Base-by-base conservation (phyloP, 441 rosid species). In the Kokia cookei region DNA sequence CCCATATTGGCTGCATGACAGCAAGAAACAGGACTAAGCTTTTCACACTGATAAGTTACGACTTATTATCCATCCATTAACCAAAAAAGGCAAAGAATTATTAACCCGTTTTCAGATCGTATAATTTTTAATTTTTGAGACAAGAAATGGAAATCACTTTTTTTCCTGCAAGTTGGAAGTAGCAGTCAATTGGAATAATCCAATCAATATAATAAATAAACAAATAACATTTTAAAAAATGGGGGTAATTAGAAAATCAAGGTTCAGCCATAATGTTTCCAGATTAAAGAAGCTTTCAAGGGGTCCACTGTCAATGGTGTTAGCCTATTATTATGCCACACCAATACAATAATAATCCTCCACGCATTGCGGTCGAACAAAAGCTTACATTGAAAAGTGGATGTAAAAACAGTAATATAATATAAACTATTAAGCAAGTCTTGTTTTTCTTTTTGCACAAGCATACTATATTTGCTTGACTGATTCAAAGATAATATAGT, bases 1-100 rank as follows among this genome's bases (percentile, higher is more conserved):
- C 76, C 89, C 93, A 85, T 29, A 86, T 82, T 75, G 93, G 93
- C 96, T 87, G 82, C 86, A 4, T 14, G 47, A 11, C 24, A 66
- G 42, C 42, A 42, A 13, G 0, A 74, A 73, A 32, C 8, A 17
- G 50, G 35, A 12, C 14, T 8, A 57, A 53, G 58, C 60, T 17
- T 55, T 55, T 55, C 60, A 55, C 60, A 55, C 60, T 19, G 60
- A 55, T 10, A 19, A 55, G 27, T 55, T 55, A 3, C 0, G 4
- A 8, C 11, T 19, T 17, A 9, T 51, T 2, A 55, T 55, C 27
- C 11, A 55, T 55, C 29, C 29, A 3, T 55, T 22, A 55, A 19
- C 60, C 26, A 22, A 54, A 17, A 53, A 54, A 10, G 12, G 13
- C 47, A 43, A 51, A 51, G 55, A 51, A 51, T 51, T 51, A 51